A percentile compares a stretch with the other conserved stretches of the same genome.
Evolutionary conservation across 257 asterid genomes (phyloP).

Genomic region (Nicotiana tabacum): DNA sequence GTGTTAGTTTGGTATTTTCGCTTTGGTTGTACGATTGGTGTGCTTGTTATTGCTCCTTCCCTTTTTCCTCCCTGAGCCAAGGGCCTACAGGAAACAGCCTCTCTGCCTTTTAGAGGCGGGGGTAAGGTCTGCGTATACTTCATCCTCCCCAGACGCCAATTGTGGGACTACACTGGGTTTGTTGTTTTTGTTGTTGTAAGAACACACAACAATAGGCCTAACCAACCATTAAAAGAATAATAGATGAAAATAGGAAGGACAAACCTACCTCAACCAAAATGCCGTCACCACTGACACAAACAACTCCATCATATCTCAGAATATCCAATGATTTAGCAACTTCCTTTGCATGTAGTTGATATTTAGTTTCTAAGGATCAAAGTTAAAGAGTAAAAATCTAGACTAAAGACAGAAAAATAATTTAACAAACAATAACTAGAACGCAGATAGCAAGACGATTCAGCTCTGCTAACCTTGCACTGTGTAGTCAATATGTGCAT

Average conservation of each 20-base stretch:
- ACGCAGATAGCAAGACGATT: not conserved
- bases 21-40: too few species aligned
- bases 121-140: too few species aligned
- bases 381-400: slow-evolving; percentile 8
- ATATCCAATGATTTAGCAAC: slow-evolving; percentile 60
- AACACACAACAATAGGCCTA: not conserved
- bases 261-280: slow-evolving; percentile 82
- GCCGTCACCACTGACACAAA: slow-evolving; percentile 96
- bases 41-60: too few species aligned
- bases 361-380: slow-evolving; percentile 56
- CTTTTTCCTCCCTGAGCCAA: too few species aligned
- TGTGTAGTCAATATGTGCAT: slow-evolving; percentile 60
- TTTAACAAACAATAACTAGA: not conserved
- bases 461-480: slow-evolving; percentile 44
- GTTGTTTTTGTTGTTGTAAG: too few species aligned
- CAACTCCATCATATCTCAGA: slow-evolving; percentile 67
- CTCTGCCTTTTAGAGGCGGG: too few species aligned
- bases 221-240: not conserved
- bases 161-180: too few species aligned
- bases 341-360: slow-evolving; percentile 86
- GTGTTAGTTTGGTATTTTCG: too few species aligned
- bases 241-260: not conserved
- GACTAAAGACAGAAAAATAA: not conserved
- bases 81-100: too few species aligned
- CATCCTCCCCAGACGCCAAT: too few species aligned